Conservation (phyloP, 306 rosid genomes). For the Malus orientalis region DNA sequence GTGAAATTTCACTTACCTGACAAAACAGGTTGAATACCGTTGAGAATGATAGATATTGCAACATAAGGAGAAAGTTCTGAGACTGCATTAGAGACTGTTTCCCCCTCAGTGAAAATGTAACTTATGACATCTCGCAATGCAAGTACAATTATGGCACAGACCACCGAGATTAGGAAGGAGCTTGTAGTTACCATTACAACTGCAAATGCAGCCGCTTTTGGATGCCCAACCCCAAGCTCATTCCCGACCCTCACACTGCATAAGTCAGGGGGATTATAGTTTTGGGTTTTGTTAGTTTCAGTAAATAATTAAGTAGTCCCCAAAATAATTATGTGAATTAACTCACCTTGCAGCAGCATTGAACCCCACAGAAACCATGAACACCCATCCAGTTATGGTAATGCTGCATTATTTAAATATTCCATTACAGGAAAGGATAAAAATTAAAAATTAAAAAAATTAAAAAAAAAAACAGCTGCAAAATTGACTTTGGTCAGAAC, state of each 20-base stretch:
- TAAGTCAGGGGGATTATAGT: neutral
- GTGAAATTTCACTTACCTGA: slow-evolving; percentile 16
- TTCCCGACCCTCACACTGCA: slow-evolving; percentile 48
- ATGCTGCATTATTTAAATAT: slow-evolving; percentile 23
- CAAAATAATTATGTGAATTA: no score
- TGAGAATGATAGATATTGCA: slow-evolving; percentile 31
- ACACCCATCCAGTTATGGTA: slow-evolving; percentile 34
- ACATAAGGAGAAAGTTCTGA: slow-evolving; percentile 35
- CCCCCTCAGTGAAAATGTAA: slow-evolving; percentile 32
- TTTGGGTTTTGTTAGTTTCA: no score
- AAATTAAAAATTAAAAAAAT: no score
- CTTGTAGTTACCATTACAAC: slow-evolving; percentile 24
- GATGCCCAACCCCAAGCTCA: slow-evolving; percentile 55
- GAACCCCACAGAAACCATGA: slow-evolving; percentile 43
- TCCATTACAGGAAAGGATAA: neutral
- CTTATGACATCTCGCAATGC: slow-evolving; percentile 26
- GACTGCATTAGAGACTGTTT: slow-evolving; percentile 37
- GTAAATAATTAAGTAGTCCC: no score
- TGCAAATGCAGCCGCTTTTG: slow-evolving; percentile 38
- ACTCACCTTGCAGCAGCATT: slow-evolving; percentile 54
- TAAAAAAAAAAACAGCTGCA: neutral
- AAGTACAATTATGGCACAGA: slow-evolving; percentile 26
- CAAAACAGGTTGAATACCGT: slow-evolving; percentile 47
- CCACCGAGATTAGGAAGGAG: slow-evolving; percentile 23
- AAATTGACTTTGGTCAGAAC: no score